A percentile compares a stretch with the other conserved stretches of the same genome.
Conservation (phyloP, 1,284 basidiomycete genomes). For the Tremellales sp. region DNA sequence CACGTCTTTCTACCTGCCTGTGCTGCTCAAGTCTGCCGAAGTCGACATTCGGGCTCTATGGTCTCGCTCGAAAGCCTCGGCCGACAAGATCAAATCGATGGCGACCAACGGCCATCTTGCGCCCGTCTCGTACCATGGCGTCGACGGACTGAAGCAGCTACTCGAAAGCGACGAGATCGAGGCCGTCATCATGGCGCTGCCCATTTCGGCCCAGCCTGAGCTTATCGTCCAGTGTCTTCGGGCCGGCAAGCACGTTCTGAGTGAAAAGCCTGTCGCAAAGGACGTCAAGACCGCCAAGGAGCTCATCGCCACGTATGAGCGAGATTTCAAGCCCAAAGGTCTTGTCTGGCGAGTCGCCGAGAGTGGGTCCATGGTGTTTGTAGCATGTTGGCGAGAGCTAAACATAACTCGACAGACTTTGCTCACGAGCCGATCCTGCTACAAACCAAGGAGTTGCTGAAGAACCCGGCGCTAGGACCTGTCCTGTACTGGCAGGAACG, state of each 20-base stretch:
- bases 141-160: constrained; percentile 59
- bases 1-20: constrained; percentile 60
- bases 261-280: constrained; percentile 69
- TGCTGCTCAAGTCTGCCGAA: no score
- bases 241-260: constrained; percentile 78
- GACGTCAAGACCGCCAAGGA: constrained; percentile 61
- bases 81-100: constrained; percentile 51
- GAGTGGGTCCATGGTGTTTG: constrained; percentile 50
- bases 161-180: constrained; percentile 63
- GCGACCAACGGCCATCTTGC: constrained; percentile 28
- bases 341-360: constrained; percentile 78
- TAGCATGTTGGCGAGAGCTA: no score
- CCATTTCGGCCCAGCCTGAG: constrained; percentile 67
- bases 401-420: constrained; percentile 51
- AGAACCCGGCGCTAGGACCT: constrained; percentile 56
- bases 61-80: constrained; percentile 67
- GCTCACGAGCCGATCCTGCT: constrained; percentile 64
- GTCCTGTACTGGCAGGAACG: constrained; percentile 46
- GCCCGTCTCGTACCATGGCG: constrained; percentile 63
- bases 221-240: constrained; percentile 56
- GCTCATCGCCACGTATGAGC: constrained; percentile 65
- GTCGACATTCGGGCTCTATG: constrained; percentile 76
- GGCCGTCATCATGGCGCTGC: constrained; percentile 71
- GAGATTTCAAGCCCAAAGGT: constrained; percentile 61
- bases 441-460: constrained; percentile 56